Evolutionary conservation across 2,329 filamentous ascomycete genomes (phyloP).

Genomic region (Aspergillus neotritici): DNA sequence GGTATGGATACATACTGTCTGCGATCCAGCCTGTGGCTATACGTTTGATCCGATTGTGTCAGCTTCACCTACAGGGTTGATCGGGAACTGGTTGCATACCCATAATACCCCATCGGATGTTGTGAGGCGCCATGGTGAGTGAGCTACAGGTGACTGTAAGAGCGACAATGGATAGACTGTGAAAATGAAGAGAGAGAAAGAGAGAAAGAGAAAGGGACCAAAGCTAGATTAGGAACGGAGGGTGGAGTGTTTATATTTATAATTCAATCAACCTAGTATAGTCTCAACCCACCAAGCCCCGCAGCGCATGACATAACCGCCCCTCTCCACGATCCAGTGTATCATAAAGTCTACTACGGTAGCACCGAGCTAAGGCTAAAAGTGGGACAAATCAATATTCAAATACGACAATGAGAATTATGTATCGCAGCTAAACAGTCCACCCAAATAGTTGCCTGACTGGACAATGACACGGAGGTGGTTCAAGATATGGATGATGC

Average conservation of each 20-base stretch:
- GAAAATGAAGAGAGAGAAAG: not conserved
- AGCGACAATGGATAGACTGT: not conserved
- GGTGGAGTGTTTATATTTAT: conserved; percentile 1
- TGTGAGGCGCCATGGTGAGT: conserved; percentile 29
- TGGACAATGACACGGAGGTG: no score
- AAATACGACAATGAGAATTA: not conserved
- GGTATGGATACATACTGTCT: conserved; percentile 24
- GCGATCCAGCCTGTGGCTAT: conserved; percentile 43
- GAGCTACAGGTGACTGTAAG: not conserved
- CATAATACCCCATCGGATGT: conserved; percentile 41
- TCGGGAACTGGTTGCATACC: conserved; percentile 23
- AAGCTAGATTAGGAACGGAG: not conserved
- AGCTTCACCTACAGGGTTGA: conserved; percentile 9
- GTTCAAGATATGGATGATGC: no score
- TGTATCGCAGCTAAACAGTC: not conserved
- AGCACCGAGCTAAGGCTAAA: no score
- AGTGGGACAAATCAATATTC: not conserved
- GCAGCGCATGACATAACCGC: no score
- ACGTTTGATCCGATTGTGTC: conserved; percentile 8
- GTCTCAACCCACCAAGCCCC: not conserved
- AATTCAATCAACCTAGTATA: conserved; percentile 3
- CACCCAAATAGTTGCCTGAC: no score
- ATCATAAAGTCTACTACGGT: no score
- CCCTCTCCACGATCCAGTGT: no score
- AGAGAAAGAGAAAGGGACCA: not conserved